Evolutionary conservation across 345 rosid species (phyloP), one percentile per base, ranked within the genome.

Genomic region (Corchorus capsularis): DNA sequence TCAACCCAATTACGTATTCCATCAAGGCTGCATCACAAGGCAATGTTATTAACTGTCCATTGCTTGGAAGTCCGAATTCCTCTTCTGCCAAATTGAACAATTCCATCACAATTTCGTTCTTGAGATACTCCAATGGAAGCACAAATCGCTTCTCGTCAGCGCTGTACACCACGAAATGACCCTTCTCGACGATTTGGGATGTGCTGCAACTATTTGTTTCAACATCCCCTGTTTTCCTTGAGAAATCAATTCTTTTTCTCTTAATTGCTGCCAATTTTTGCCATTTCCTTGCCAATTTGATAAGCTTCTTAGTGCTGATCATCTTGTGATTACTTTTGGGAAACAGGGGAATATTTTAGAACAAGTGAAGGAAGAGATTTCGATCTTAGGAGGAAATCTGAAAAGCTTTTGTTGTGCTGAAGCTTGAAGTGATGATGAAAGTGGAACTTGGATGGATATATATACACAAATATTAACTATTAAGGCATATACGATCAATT

Each of bases 211-310:
- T 22, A 35, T 59, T 59, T 59, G 63, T 22, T 6, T 22, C 63
- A 59, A 22, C 35, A 22, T 10, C 63, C 17, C 1, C 8, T 1
- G 16, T 59, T 34, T 14, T 57, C 22, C 22, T 56, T 20, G 27
- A 63, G 68, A 45, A 77, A 1, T 27, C 43, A 57, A 80, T 79
- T 70, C 79, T 85, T 73, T 72, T 78, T 71, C 71, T 61, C 62
- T 54, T 74, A 37, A 78, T 35, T 19, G 73, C 80, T 45, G 82
- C 80, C 5, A 65, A 17, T 19, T 69, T 82, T 69, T 69, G 77
- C 87, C 87, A 77, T 78, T 82, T 86, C 79, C 83, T 86, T 50
- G 86, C 81, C 63, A 80, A 55, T 50, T 68, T 69, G 49, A 60
- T 60, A 35, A 86, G 82, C 72, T 75, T 80, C 81, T 78, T 83